Percentiles rank a stretch among this genome's conserved stretches.
These are phyloP conservation scores for Fusarium torreyae DNA, from an alignment of 2,329 filamentous ascomycete genomes.

Conservation along the genomic window DNA sequence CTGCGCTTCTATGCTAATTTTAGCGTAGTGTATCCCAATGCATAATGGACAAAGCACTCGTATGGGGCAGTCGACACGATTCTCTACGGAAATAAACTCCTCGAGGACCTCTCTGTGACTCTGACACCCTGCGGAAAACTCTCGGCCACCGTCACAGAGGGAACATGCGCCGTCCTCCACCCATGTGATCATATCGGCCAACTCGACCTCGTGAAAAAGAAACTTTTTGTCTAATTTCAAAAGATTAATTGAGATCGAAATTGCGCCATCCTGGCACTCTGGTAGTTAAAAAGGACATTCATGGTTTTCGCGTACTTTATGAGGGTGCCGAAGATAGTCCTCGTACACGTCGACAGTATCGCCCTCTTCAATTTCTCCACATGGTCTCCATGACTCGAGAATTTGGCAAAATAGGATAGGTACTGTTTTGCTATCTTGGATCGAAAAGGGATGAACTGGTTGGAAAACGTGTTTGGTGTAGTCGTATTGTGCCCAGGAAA, in stretches of 20 bases:
- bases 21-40: neutral
- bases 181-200: neutral
- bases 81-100: too few species aligned
- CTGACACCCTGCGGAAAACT: neutral
- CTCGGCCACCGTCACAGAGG: neutral
- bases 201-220: fast-evolving
- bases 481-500: neutral
- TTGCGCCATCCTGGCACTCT: neutral
- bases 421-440: too few species aligned
- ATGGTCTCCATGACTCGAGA: too few species aligned
- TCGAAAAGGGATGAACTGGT: too few species aligned
- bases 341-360: too few species aligned
- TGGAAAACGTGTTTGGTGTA: neutral
- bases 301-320: too few species aligned
- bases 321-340: too few species aligned
- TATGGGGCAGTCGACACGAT: too few species aligned
- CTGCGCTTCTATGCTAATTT: neutral
- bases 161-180: neutral
- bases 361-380: too few species aligned
- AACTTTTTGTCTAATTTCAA: neutral
- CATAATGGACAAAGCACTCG: neutral
- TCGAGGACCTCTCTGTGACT: too few species aligned
- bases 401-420: too few species aligned
- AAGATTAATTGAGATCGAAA: neutral
- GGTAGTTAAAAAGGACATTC: neutral